phyloP scores from a whole-genome alignment of 495 filamentous ascomycete species.

The Penicillium manginii region DNA sequence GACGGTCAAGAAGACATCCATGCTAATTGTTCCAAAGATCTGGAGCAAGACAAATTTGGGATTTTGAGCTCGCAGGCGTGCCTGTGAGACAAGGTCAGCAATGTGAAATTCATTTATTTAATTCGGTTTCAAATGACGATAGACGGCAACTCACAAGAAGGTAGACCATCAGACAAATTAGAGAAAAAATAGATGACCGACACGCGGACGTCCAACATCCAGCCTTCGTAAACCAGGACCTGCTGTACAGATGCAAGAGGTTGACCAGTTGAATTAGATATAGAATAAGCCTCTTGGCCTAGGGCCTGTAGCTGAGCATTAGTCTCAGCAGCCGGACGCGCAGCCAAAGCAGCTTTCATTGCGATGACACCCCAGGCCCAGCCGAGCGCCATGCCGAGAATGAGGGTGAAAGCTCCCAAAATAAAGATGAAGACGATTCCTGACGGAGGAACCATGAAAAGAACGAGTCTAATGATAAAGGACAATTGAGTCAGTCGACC shows the following conservation, averaged over 20 bases:
- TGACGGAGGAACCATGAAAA: conserved; percentile 42
- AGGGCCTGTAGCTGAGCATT: conserved; percentile 36
- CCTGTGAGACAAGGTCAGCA: conserved; percentile 20
- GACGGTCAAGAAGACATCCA: conserved; percentile 40
- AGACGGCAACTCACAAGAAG: conserved; percentile 28
- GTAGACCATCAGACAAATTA: conserved; percentile 44
- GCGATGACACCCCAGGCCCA: conserved; percentile 49
- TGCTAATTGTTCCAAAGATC: conserved; percentile 44
- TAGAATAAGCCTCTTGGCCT: conserved; percentile 32
- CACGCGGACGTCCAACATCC: conserved; percentile 47
- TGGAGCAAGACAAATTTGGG: conserved; percentile 38
- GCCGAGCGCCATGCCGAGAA: conserved; percentile 41
- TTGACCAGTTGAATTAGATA: conserved; percentile 41
- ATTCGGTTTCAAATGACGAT: not conserved
- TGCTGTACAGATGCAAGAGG: conserved; percentile 24
- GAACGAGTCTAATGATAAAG: conserved; percentile 26
- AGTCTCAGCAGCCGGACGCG: conserved; percentile 39
- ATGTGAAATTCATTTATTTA: not conserved
- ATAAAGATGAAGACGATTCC: conserved; percentile 45
- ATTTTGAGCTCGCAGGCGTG: conserved; percentile 43
- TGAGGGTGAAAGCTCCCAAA: conserved; percentile 35
- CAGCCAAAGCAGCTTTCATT: conserved; percentile 46
- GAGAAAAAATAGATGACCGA: conserved; percentile 37
- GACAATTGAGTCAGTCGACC: conserved; percentile 8
- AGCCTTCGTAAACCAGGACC: conserved; percentile 38